Base-by-base conservation (phyloP, 2,329 filamentous ascomycete genomes). In the Xylariales sp. region DNA sequence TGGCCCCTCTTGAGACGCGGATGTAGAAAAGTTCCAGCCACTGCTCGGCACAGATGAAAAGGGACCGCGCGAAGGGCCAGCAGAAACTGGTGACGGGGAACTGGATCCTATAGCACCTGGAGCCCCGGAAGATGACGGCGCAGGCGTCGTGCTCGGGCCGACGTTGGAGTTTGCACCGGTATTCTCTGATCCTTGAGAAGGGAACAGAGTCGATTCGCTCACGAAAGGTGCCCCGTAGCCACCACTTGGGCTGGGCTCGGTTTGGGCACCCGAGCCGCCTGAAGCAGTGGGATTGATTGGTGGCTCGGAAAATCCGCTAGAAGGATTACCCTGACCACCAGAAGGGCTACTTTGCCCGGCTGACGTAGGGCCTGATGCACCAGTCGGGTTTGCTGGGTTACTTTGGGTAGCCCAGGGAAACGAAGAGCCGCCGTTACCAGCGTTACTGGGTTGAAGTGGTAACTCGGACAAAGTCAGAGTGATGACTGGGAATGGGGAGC, bases 11-110 rank as follows among this genome's bases (percentile, higher is more conserved):
- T 67, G 62, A n/a, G 60, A 67, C 16, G 67, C 68, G 3, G 73
- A 73, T 23, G 72, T 71, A 49, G 73, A 76, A 62, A 73, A 69
- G 50, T 77, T 78, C 76, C 76, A 78, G 28, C 76, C 76, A 65
- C 74, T 75, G 34, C 72, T 74, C 32, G 76, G 76, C 49, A 75
- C 56, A 46, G 72, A 71, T 48, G 75, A 73, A 49, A 73, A 73
- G 16, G 75, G 73, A 10, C 62, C 62, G 34, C 68, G 71, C 30
- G 74, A 72, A 55, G 57, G 58, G 18, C 65, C 50, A 14, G 48
- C 43, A 41, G 64, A 46, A 49, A 39, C 53, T 16, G 57, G 57
- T 1, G 60, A 67, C 46, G 56, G 14, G 16, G 71, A 64, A 23
- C 62, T 61, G 8, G 68, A 65, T 48, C 63, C 68, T 61, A 48